phyloP scores from a whole-genome alignment of 441 rosid species.

The Populus trichocarpa region DNA sequence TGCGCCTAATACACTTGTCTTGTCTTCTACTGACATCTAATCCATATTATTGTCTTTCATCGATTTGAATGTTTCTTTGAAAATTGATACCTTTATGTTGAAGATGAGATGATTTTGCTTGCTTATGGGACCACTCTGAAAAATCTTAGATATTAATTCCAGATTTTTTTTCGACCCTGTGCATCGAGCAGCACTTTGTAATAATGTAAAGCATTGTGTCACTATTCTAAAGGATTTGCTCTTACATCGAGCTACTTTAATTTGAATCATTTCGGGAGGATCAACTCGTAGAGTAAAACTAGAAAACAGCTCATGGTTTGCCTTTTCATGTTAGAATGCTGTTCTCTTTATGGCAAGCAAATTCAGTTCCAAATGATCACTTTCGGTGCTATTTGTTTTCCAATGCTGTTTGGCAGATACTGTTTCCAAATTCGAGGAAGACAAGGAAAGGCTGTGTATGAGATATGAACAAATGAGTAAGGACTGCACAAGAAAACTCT shows the following conservation, averaged over 20 bases:
- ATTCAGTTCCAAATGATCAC: background rate
- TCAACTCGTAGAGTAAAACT: background rate
- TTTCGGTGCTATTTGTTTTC: background rate
- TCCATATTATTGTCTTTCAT: too few species aligned
- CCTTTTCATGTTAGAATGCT: background rate
- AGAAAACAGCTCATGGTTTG: background rate
- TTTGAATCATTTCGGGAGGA: background rate
- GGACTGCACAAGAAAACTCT: conserved; percentile 9
- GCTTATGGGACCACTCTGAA: background rate
- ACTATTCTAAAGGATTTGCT: too few species aligned
- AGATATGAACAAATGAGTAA: conserved; percentile 80
- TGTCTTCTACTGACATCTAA: too few species aligned
- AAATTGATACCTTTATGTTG: background rate
- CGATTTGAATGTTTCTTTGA: too few species aligned
- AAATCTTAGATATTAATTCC: background rate
- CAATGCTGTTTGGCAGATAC: conserved; percentile 41
- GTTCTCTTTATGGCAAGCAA: background rate
- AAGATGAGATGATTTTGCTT: background rate
- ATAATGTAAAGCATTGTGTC: too few species aligned
- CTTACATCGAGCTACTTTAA: background rate
- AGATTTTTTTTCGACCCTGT: too few species aligned
- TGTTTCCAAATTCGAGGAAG: conserved; percentile 67
- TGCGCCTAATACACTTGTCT: too few species aligned
- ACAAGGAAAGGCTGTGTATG: conserved; percentile 66
- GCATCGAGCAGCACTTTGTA: too few species aligned